Evolutionary conservation across 345 rosid species (phyloP).

Genomic region (Iberis pinnata): DNA sequence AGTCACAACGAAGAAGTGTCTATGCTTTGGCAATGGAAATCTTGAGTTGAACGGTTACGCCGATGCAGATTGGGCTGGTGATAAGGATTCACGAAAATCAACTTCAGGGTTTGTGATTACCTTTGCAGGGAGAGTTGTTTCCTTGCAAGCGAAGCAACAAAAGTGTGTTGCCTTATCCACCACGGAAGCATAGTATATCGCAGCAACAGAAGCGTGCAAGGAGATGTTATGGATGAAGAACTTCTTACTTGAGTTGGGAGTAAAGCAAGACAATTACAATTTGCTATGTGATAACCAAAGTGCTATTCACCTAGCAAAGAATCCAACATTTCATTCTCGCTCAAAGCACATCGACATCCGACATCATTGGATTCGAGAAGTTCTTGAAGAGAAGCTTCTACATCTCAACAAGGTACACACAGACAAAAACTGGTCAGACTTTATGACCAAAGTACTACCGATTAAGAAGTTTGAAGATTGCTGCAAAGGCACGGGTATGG

Average conservation of each 20-base stretch:
- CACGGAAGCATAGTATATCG: not conserved
- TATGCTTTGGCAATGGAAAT: not conserved
- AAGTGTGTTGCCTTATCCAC: not conserved
- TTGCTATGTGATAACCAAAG: not conserved
- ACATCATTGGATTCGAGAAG: not conserved
- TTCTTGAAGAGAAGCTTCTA: not conserved
- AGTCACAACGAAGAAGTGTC: not conserved
- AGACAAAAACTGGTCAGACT: not conserved
- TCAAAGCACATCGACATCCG: not conserved
- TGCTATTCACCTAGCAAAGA: not conserved
- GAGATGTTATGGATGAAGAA: constrained; percentile 2
- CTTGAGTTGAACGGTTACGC: not conserved
- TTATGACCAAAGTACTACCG: not conserved
- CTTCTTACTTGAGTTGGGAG: not conserved
- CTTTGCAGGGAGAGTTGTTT: not conserved
- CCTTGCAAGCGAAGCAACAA: not conserved
- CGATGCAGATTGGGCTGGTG: not conserved
- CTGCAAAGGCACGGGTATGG: not conserved
- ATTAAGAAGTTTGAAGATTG: not conserved
- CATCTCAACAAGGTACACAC: not conserved
- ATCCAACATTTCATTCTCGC: not conserved
- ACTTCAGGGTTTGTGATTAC: not conserved
- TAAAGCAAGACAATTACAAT: not conserved
- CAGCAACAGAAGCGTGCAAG: not conserved
- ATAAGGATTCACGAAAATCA: not conserved